Percentiles rank a stretch among this genome's conserved stretches.
These are phyloP conservation scores for Noccaea bulbosa DNA, from an alignment of 345 rosid genomes.

Conservation along the genomic window DNA sequence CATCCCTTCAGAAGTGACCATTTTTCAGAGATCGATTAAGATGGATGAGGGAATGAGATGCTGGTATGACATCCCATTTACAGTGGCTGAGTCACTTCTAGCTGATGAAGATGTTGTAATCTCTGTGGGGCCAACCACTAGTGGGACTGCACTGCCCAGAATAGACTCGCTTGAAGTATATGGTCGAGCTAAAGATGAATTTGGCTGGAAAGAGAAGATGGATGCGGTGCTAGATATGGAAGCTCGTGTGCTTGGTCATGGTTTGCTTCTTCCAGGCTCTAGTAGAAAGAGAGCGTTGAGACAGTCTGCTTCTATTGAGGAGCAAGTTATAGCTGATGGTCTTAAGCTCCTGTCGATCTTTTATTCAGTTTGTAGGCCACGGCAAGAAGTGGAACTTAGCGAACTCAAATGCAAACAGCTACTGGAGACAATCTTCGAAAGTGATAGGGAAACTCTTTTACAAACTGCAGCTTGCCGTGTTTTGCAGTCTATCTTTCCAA, in stretches of 20 bases:
- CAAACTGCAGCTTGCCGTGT: conserved; percentile 92
- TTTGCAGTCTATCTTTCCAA: conserved; percentile 82
- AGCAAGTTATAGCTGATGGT: conserved; percentile 92
- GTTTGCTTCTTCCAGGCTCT: conserved; percentile 64
- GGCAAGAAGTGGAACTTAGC: conserved; percentile 61
- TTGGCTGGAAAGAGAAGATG: conserved; percentile 99
- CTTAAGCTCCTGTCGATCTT: conserved; percentile 80
- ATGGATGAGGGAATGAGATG: conserved; percentile 94
- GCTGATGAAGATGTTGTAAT: conserved; percentile 94
- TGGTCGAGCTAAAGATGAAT: conserved; percentile 98
- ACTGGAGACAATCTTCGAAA: conserved; percentile 81
- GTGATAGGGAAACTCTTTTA: conserved; percentile 84
- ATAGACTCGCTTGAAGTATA: conserved; percentile 93
- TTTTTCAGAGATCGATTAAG: conserved; percentile 91
- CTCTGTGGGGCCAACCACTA: conserved; percentile 81
- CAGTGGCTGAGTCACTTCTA: conserved; percentile 93
- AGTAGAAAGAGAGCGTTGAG: conserved; percentile 66
- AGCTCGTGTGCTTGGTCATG: conserved; percentile 88
- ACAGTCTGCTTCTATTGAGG: conserved; percentile 76
- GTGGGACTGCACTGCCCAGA: conserved; percentile 81
- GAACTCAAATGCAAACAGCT: conserved; percentile 81
- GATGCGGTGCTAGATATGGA: conserved; percentile 92
- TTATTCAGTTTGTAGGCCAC: conserved; percentile 59
- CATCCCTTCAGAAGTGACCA: conserved; percentile 84
- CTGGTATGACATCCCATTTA: conserved; percentile 98